phyloP scores from a whole-genome alignment of 1,139 yeast species.

The Yamadazyma sp. region DNA sequence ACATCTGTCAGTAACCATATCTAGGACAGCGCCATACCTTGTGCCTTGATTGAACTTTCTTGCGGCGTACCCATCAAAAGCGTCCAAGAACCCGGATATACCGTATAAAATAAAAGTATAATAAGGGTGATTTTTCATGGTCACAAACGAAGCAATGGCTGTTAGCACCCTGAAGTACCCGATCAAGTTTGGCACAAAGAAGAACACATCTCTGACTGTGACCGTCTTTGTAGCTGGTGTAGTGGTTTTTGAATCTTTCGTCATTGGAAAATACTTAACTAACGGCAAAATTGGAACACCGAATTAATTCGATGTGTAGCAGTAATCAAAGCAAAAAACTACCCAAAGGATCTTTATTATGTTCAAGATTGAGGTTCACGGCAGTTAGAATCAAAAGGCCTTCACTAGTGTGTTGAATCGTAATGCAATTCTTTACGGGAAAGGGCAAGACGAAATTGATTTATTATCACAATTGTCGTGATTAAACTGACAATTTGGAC shows the following conservation, averaged over 20 bases:
- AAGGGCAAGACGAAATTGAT: too few species aligned
- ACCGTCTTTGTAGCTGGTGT: conserved; percentile 11
- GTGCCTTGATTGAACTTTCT: conserved; percentile 87
- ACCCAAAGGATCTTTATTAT: too few species aligned
- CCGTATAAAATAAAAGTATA: conserved; percentile 78
- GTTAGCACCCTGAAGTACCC: conserved; percentile 84
- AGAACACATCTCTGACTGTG: conserved; percentile 54
- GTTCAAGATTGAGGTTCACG: too few species aligned
- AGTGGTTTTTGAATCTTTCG: not conserved
- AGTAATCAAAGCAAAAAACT: too few species aligned
- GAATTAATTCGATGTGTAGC: too few species aligned
- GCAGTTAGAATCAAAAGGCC: too few species aligned
- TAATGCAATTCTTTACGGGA: too few species aligned
- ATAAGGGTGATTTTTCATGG: conserved; percentile 83
- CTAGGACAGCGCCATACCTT: conserved; percentile 91
- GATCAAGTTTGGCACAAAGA: conserved; percentile 86
- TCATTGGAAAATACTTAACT: not conserved
- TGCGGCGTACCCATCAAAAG: conserved; percentile 96
- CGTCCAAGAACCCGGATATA: conserved; percentile 88
- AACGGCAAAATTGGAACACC: too few species aligned
- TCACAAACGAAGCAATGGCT: conserved; percentile 73
- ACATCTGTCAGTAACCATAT: conserved; percentile 98
- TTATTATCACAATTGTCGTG: too few species aligned
- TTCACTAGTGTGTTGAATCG: too few species aligned
- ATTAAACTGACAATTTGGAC: too few species aligned